Evolutionary conservation across 257 asterid species (phyloP).

Genomic region (Cordia subcordata): DNA sequence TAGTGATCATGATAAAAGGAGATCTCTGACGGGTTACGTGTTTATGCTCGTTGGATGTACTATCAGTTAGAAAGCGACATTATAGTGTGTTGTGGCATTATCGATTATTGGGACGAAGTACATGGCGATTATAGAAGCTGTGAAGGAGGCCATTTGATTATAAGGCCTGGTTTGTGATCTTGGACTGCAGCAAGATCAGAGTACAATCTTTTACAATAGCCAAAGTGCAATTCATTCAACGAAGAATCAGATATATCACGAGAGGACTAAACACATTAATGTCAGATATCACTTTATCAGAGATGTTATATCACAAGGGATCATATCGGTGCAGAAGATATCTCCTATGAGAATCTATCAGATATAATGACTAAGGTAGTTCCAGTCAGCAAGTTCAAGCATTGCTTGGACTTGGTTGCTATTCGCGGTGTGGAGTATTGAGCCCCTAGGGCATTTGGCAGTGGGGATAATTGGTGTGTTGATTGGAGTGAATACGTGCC

Average conservation of each 20-base stretch:
- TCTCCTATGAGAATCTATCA: neutral
- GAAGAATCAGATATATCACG: conserved; percentile 1
- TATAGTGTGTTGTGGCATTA: neutral
- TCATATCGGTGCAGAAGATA: neutral
- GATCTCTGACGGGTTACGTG: neutral
- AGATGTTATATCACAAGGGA: neutral
- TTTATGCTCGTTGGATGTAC: neutral
- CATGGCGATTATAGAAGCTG: conserved; percentile 1
- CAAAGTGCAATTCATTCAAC: conserved; percentile 7
- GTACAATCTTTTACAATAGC: neutral
- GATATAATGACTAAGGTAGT: neutral
- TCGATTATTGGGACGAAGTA: neutral
- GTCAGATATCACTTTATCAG: neutral
- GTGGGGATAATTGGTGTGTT: no score
- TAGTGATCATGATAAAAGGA: neutral
- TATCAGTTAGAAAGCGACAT: neutral
- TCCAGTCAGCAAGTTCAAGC: neutral
- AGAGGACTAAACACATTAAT: neutral
- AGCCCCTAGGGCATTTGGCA: no score
- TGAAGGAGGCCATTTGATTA: conserved; percentile 9
- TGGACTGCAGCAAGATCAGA: neutral
- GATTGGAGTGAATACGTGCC: no score
- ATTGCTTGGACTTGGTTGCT: no score
- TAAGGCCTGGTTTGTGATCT: neutral
- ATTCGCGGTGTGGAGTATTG: no score